These are phyloP conservation scores for Tetraselmis striata DNA, from an alignment of 139 green algal species.

Conservation along the genomic window DNA sequence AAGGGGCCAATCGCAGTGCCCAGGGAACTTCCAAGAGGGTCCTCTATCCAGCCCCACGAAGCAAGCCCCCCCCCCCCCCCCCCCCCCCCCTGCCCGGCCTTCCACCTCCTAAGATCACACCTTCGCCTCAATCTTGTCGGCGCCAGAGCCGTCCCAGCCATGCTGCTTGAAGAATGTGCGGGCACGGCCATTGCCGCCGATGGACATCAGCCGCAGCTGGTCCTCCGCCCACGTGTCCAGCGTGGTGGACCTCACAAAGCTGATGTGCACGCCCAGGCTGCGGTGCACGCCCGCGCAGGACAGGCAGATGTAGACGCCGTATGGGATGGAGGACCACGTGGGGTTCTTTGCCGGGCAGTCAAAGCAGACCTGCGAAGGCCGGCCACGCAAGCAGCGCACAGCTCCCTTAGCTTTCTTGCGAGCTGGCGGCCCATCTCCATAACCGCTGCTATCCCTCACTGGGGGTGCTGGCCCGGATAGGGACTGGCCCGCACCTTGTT, in stretches of 20 bases:
- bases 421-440: not conserved
- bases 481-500: constrained; percentile 70
- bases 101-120: too few species aligned
- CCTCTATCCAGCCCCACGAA: too few species aligned
- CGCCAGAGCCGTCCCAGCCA: constrained; percentile 79
- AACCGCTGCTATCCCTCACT: too few species aligned
- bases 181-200: constrained; percentile 81
- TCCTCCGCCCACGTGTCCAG: constrained; percentile 91
- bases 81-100: too few species aligned
- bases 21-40: not conserved
- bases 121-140: constrained; percentile 94
- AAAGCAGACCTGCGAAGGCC: constrained; percentile 74
- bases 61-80: too few species aligned
- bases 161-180: constrained; percentile 97
- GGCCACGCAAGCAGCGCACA: not conserved
- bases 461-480: too few species aligned
- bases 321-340: constrained; percentile 90
- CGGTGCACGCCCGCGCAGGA: constrained; percentile 90
- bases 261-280: constrained; percentile 89
- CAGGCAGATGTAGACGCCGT: constrained; percentile 96
- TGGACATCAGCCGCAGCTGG: constrained; percentile 84
- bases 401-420: not conserved
- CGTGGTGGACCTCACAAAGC: constrained; percentile 90
- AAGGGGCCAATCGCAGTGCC: too few species aligned
- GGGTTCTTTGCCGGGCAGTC: constrained; percentile 95